A percentile compares a stretch with the other conserved stretches of the same genome.
Conservation (phyloP, 2,329 filamentous ascomycete species). For the Pseudopithomyces maydicus region DNA sequence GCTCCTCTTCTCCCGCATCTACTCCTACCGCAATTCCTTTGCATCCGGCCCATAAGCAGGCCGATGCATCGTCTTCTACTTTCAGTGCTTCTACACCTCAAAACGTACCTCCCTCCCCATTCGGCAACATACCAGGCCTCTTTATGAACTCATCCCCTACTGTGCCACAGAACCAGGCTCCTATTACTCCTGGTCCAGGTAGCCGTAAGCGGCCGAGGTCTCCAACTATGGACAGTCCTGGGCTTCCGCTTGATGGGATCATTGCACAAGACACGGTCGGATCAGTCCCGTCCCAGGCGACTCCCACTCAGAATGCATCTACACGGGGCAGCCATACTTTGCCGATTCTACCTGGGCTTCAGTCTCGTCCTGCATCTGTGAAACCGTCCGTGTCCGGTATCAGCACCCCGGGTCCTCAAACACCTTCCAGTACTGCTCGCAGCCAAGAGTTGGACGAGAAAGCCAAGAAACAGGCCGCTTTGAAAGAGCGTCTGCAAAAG, state of each 20-base stretch:
- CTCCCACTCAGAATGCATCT: not conserved
- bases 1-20: slow-evolving; percentile 9
- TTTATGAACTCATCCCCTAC: slow-evolving; percentile 49
- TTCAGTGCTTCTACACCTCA: slow-evolving; percentile 10
- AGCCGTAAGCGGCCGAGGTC: slow-evolving; percentile 67
- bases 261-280: slow-evolving; percentile 43
- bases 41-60: not conserved
- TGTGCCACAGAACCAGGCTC: slow-evolving; percentile 1
- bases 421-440: slow-evolving; percentile 42
- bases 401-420: slow-evolving; percentile 43
- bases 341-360: slow-evolving; percentile 26
- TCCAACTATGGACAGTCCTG: slow-evolving; percentile 66
- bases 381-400: slow-evolving; percentile 29
- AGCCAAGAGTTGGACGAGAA: slow-evolving; percentile 53
- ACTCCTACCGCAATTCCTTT: not conserved
- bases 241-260: slow-evolving; percentile 48
- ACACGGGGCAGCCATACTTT: slow-evolving; percentile 15
- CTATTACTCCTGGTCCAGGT: slow-evolving; percentile 15
- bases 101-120: slow-evolving; percentile 16
- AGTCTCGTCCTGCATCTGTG: slow-evolving; percentile 29
- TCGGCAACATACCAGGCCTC: slow-evolving; percentile 57
- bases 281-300: slow-evolving; percentile 6
- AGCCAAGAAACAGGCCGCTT: slow-evolving; percentile 15
- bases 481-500: slow-evolving; percentile 54
- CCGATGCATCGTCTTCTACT: slow-evolving; percentile 8